Evolutionary conservation across 345 rosid species (phyloP).

Genomic region (Aquilaria sinensis): DNA sequence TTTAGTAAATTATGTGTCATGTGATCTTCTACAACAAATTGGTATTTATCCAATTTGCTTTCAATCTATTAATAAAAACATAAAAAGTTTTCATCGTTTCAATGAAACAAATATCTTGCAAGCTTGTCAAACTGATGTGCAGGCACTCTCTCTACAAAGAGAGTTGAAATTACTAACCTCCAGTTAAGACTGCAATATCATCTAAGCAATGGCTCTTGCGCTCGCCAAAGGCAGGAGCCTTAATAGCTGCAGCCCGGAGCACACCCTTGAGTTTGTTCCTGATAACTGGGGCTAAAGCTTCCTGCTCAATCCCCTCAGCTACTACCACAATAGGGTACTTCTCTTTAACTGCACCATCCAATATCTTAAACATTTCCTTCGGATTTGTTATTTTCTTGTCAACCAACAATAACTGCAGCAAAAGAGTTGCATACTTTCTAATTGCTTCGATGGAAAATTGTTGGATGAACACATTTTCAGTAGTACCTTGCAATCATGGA

Average conservation of each 20-base stretch:
- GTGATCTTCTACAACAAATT: no score
- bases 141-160: not conserved
- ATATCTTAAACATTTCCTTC: constrained; percentile 71
- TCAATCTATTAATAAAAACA: no score
- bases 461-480: constrained; percentile 1
- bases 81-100: not conserved
- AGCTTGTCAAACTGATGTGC: not conserved
- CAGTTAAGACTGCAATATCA: constrained; percentile 83
- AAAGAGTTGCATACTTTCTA: constrained; percentile 22
- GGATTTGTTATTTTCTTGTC: constrained; percentile 78
- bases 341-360: constrained; percentile 89
- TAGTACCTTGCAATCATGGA: constrained; percentile 76
- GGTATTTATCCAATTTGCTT: no score
- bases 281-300: constrained; percentile 76
- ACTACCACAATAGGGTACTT: constrained; percentile 69
- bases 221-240: constrained; percentile 89
- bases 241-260: constrained; percentile 74
- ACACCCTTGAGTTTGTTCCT: constrained; percentile 83
- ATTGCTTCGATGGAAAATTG: constrained; percentile 23
- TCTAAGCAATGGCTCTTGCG: constrained; percentile 89
- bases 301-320: constrained; percentile 72
- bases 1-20: no score
- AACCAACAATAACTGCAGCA: constrained; percentile 77
- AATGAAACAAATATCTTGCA: not conserved
- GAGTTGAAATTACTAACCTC: constrained; percentile 42